Conservation (phyloP, 768 basidiomycete species). For the Plicaturopsis crispa region DNA sequence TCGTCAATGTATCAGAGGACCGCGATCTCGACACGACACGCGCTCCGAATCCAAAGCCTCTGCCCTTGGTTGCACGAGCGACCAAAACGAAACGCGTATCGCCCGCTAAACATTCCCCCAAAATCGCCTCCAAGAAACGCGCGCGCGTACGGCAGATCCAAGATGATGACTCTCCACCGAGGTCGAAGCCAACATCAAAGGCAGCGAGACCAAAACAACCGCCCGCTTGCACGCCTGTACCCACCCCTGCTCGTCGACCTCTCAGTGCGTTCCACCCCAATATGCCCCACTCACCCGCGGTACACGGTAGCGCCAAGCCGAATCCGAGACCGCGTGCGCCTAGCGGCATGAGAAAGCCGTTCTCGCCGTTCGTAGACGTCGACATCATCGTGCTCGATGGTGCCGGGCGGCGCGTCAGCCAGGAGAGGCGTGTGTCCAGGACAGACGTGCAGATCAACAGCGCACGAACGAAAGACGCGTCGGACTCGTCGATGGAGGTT, state of each 20-base stretch:
- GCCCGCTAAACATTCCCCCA: conserved; percentile 12
- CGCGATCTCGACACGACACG: conserved; percentile 21
- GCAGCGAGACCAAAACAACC: too few species aligned
- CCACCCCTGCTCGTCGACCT: conserved; percentile 25
- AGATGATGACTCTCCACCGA: conserved; percentile 9
- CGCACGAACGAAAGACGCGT: neutral
- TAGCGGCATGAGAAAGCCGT: conserved; percentile 23
- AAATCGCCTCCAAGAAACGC: conserved; percentile 25
- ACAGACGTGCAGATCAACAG: conserved; percentile 32
- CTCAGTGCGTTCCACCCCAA: conserved; percentile 32
- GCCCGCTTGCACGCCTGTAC: too few species aligned
- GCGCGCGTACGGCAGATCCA: conserved; percentile 24
- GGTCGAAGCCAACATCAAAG: conserved; percentile 8
- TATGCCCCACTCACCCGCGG: conserved; percentile 28
- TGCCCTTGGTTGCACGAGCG: conserved; percentile 6
- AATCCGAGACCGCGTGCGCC: conserved; percentile 8
- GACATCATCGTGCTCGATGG: conserved; percentile 66
- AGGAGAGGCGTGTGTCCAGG: conserved; percentile 54
- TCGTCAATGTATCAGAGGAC: conserved; percentile 40
- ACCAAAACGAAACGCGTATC: conserved; percentile 10
- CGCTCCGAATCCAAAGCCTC: conserved; percentile 38
- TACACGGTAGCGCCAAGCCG: conserved; percentile 15
- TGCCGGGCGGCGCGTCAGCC: conserved; percentile 45
- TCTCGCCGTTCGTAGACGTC: conserved; percentile 46
- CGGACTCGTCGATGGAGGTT: neutral